A percentile compares a stretch with the other conserved stretches of the same genome.
These are phyloP conservation scores for Penicillium sp. DNA, from an alignment of 2,329 filamentous ascomycete genomes.

Conservation along the genomic window DNA sequence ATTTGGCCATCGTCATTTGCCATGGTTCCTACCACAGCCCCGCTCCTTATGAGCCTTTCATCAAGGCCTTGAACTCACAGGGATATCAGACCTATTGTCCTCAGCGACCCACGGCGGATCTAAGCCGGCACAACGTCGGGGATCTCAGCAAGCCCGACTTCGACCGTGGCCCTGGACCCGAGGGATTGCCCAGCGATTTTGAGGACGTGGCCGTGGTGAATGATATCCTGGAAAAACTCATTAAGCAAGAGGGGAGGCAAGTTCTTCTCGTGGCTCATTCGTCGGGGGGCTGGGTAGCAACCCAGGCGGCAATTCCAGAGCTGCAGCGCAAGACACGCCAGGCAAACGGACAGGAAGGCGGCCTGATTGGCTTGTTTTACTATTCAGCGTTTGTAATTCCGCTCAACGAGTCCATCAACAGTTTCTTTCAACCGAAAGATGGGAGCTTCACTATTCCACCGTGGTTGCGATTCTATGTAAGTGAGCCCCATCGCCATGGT, in stretches of 20 bases:
- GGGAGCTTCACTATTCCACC: background rate
- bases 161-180: background rate
- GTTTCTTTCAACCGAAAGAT: background rate
- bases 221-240: background rate
- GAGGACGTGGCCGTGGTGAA: background rate
- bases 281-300: background rate
- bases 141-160: background rate
- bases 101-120: background rate
- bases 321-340: background rate
- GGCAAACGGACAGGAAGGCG: background rate
- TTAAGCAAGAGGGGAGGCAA: background rate
- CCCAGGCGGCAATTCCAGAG: background rate
- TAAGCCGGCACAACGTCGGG: background rate
- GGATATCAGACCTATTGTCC: background rate
- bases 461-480: background rate
- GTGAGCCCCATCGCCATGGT: background rate
- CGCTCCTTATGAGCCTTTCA: background rate
- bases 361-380: background rate
- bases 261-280: background rate
- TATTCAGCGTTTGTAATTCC: background rate
- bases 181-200: background rate
- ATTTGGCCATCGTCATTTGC: background rate
- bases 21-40: background rate
- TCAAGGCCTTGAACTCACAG: background rate
- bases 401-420: background rate